These are phyloP conservation scores for Ophiostoma piceae DNA, from an alignment of 2,329 filamentous ascomycete species.

Conservation along the genomic window DNA sequence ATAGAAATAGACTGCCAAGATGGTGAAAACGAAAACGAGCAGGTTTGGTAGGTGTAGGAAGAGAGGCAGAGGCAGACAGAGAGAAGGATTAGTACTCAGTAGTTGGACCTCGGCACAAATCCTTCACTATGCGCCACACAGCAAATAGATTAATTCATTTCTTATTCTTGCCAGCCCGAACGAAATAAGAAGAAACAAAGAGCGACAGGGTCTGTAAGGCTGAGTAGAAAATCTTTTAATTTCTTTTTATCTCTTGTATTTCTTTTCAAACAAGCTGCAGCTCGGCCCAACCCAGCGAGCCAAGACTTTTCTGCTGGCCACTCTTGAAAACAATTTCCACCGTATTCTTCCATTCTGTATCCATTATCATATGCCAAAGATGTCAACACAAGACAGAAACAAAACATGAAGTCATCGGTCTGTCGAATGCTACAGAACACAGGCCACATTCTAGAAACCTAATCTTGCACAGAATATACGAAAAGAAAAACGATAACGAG, in stretches of 20 bases:
- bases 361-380: conserved; percentile 8
- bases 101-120: neutral
- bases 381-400: neutral
- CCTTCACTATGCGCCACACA: conserved; percentile 1
- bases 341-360: neutral
- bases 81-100: neutral
- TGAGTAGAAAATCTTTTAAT: neutral
- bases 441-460: neutral
- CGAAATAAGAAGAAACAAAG: neutral
- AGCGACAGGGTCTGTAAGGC: neutral
- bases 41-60: neutral
- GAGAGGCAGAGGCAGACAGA: neutral
- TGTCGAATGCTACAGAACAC: neutral
- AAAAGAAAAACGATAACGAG: neutral
- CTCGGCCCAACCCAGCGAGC: neutral
- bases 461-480: neutral
- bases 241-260: neutral
- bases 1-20: neutral
- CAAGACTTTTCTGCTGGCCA: neutral
- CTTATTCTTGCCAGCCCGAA: neutral
- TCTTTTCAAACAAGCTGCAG: neutral
- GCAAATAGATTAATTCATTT: neutral
- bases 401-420: neutral
- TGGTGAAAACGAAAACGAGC: neutral
- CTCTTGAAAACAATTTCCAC: neutral